Evolutionary conservation across 352 stramenopile species (phyloP).

Genomic region (Phytopythium oedochilum): DNA sequence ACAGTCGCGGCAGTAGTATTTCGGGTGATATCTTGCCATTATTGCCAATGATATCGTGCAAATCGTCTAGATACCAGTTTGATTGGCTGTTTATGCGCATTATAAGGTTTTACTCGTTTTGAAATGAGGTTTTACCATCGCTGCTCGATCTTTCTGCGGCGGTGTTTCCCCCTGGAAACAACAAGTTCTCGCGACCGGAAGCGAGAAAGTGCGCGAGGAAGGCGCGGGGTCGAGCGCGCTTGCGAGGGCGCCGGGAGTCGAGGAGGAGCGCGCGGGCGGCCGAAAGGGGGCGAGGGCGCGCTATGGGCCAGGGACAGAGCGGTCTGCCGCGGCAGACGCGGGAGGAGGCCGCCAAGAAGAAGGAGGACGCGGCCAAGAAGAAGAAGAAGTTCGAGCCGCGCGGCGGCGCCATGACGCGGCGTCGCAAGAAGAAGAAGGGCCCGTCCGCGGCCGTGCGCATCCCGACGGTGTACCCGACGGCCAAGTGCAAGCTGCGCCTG

Average conservation of each 20-base stretch:
- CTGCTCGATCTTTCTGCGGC: background rate
- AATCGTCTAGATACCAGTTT: background rate
- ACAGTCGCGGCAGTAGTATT: background rate
- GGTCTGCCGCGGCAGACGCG: constrained; percentile 73
- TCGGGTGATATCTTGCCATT: background rate
- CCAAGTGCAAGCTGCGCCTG: constrained; percentile 99
- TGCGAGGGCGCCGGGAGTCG: background rate
- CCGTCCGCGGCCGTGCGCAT: constrained; percentile 86
- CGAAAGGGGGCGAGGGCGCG: background rate
- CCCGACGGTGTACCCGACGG: constrained; percentile 93
- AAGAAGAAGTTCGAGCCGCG: constrained; percentile 94
- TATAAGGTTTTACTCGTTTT: background rate
- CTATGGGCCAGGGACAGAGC: constrained; percentile 86
- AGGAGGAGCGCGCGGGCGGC: background rate
- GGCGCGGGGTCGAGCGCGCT: background rate
- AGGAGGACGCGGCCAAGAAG: constrained; percentile 91
- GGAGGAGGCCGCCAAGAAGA: constrained; percentile 85
- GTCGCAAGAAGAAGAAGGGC: constrained; percentile 92
- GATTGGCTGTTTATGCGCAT: background rate
- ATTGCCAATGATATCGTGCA: background rate
- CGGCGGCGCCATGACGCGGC: constrained; percentile 80
- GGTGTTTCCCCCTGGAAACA: background rate
- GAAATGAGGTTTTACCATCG: background rate
- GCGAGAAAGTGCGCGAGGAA: background rate
- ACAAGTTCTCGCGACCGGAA: background rate